A percentile compares a stretch with the other conserved stretches of the same genome.
phyloP scores from a whole-genome alignment of 352 stramenopile species.

The Globisporangium cederbergense region DNA sequence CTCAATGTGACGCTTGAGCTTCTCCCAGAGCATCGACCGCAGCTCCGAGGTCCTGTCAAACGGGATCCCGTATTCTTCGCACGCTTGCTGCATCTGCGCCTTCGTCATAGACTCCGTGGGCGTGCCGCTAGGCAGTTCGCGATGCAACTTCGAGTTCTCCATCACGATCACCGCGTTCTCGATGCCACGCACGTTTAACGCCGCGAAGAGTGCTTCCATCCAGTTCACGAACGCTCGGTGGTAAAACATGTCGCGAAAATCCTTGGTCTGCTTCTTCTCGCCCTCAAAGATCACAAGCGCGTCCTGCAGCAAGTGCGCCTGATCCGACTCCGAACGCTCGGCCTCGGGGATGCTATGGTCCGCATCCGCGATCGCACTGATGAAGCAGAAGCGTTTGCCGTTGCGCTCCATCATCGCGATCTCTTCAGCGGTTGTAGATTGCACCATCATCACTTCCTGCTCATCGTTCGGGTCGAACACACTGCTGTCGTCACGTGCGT shows the following conservation, averaged over 20 bases:
- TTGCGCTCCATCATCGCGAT: neutral
- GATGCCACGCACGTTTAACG: slow-evolving; percentile 3
- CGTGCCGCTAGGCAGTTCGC: slow-evolving; percentile 2
- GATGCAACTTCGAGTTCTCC: slow-evolving; percentile 9
- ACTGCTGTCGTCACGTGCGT: slow-evolving; percentile 6
- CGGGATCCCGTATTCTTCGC: neutral
- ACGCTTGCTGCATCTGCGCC: slow-evolving; percentile 4
- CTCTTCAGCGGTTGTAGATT: neutral
- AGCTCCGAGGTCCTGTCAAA: slow-evolving; percentile 3
- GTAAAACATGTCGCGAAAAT: slow-evolving; percentile 14
- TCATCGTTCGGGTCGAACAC: slow-evolving; percentile 12
- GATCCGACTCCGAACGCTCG: neutral
- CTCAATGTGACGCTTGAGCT: slow-evolving; percentile 5
- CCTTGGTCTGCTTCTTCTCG: slow-evolving; percentile 14
- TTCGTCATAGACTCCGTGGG: slow-evolving; percentile 7
- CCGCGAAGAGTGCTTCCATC: slow-evolving; percentile 9
- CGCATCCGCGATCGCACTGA: slow-evolving; percentile 10
- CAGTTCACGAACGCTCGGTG: slow-evolving; percentile 8
- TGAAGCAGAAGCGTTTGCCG: slow-evolving; percentile 8
- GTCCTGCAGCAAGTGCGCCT: slow-evolving; percentile 12
- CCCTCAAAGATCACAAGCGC: slow-evolving; percentile 14
- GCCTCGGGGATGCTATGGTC: neutral
- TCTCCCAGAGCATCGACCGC: slow-evolving; percentile 11
- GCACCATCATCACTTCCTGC: slow-evolving; percentile 3
- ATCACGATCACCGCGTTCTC: slow-evolving; percentile 11